Evolutionary conservation across 768 basidiomycete genomes (phyloP), one percentile per base, ranked within the genome.

Genomic region (Clavaria fumosa): DNA sequence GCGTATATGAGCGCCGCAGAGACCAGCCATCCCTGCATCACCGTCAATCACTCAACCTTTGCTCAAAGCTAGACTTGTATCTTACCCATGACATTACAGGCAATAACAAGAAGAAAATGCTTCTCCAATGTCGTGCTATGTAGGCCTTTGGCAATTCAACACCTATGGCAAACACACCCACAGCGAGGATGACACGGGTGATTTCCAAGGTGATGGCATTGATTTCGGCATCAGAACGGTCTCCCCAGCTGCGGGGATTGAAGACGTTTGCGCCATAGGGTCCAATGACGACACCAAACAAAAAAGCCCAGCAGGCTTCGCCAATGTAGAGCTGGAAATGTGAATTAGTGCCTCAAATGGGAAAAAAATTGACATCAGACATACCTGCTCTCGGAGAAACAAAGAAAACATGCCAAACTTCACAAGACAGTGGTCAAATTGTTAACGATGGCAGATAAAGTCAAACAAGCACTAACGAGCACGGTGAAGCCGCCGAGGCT

Each of bases 91-190:
- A 69, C 82, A 86, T 85, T 20, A 82, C 71, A 5, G 83, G 82
- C 17, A 70, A 69, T 15, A 97, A 65, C 2, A 99, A 63, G 56
- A 86, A 88, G 36, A 81, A 67, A 3, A 99, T 51, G 46, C 85
- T 88, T 50, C 70, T 78, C 89, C 90, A 95, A 51, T 97, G 95
- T n/a, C 74, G 69, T 15, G 66, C 63, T 71, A 97, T 83, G 58
- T 97, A 99, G 3, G 84, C 84, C 60, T 90, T 89, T 17, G 95
- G 95, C 53, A 97, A 64, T 53, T 99, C 95, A 17, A 97, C 95
- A 11, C 95, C 95, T 38, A 99, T 86, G 5, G 93, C 93, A 54
- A 99, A 99, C 0, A 99, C 93, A 14, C 89, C 89, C 38, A 97
- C 82, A 11, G 93, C 95, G 22, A 99, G 73, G 31, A 97, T 82